Evolutionary conservation across 768 basidiomycete genomes (phyloP), one percentile per base, ranked within the genome.

Genomic region (Lentinula edodes): DNA sequence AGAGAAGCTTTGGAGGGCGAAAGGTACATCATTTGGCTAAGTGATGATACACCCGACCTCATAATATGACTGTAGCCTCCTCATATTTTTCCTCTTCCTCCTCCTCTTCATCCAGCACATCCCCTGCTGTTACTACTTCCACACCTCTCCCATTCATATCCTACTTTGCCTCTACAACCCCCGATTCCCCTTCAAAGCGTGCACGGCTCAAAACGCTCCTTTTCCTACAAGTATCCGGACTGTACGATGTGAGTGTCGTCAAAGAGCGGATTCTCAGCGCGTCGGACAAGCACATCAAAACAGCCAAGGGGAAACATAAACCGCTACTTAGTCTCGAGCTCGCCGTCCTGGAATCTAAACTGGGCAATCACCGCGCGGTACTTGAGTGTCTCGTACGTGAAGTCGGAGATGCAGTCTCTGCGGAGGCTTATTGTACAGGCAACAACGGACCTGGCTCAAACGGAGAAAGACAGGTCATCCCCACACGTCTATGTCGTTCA

Each of bases 131-230:
- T 74, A 59, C 70, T 3, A 72, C 73, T 0, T 63, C 70, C 50
- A 64, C 46, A 60, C 69, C 54, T 41, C 23, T 41, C 32, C 63
- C 70, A 28, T 91, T 88, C 72, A 69, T 92, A 6, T 80, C 86
- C 5, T 93, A 93, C 72, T 88, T 95, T 64, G 80, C 87, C 3
- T 86, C 89, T n/a, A 89, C 89, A 23, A 91, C 92, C 4, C 92
- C 92, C 1, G 84, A 91, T 60, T 90, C 91, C 0, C 80, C 82
- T 15, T 80, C 85, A 61, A 94, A 94, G 71, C 82, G 83, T 18
- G 75, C 77, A 1, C 84, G 93, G 28, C 79, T 96, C 64, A 92
- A 90, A 70, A 78, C 85, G 0, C 75, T 88, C n/a, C 75, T 96
- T 1, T 88, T 94, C 67, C 78, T 98, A 0, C 90, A 95, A 65